Percentiles rank a stretch among this genome's conserved stretches.
These are phyloP conservation scores for Fusarium drepaniforme DNA, from an alignment of 2,329 filamentous ascomycete genomes.

Conservation along the genomic window DNA sequence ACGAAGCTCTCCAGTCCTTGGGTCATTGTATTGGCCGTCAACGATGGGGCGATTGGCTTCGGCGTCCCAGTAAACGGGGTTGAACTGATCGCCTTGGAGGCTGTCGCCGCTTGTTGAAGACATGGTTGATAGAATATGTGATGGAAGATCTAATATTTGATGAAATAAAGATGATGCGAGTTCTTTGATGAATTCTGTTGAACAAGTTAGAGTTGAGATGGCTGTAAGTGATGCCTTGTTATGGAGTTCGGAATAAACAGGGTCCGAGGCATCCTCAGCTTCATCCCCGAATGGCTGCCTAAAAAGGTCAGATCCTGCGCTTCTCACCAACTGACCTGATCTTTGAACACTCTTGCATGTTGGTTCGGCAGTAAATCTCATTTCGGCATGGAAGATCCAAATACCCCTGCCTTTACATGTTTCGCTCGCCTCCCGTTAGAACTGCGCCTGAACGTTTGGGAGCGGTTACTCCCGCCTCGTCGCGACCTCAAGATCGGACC, in stretches of 20 bases:
- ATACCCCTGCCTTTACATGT: background rate
- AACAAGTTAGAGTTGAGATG: background rate
- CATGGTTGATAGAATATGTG: background rate
- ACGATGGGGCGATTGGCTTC: background rate
- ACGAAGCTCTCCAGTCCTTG: background rate
- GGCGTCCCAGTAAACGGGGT: background rate
- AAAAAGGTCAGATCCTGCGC: background rate
- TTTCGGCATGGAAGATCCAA: background rate
- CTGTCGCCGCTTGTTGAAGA: background rate
- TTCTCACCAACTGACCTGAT: background rate
- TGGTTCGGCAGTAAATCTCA: background rate
- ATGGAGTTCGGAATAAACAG: background rate
- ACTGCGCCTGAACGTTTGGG: slow-evolving; percentile 13
- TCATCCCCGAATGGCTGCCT: background rate
- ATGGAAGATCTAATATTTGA: background rate
- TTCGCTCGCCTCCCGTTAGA: slow-evolving; percentile 3
- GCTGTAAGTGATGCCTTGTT: background rate
- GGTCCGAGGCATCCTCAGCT: background rate
- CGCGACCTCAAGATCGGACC: background rate
- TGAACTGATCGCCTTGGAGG: background rate
- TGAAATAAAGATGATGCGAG: background rate
- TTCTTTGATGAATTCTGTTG: background rate
- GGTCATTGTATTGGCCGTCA: background rate
- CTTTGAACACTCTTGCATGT: background rate
- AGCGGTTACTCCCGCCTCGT: background rate